Evolutionary conservation across 306 rosid genomes (phyloP).

Genomic region (Quercus suber): DNA sequence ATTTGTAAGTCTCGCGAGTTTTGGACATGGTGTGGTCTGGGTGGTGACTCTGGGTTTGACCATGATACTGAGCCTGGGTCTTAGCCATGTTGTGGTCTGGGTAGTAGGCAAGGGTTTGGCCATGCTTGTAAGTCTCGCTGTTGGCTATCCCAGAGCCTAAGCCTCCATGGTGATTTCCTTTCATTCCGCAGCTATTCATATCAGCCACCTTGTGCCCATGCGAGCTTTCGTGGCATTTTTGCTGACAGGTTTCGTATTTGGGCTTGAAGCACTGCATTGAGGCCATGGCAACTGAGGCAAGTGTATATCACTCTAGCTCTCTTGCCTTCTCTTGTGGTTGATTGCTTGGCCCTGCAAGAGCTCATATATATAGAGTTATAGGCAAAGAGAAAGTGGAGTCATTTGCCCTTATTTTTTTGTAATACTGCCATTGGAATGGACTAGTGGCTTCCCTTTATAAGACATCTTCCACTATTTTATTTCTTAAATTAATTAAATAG

Average conservation of each 20-base stretch:
- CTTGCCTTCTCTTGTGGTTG: too few relatives aligned
- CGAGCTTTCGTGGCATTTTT: slow-evolving; percentile 21
- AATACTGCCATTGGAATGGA: too few relatives aligned
- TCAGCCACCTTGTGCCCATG: slow-evolving; percentile 39
- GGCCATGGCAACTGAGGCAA: slow-evolving; percentile 42
- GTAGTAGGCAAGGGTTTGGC: not conserved
- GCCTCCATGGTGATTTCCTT: slow-evolving; percentile 35
- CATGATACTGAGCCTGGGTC: slow-evolving; percentile 14
- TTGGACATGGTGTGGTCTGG: slow-evolving; percentile 18
- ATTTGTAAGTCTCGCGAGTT: slow-evolving; percentile 17
- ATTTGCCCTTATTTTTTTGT: too few relatives aligned
- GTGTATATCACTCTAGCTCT: not conserved
- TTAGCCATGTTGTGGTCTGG: not conserved
- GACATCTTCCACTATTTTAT: too few relatives aligned
- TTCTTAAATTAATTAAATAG: too few relatives aligned
- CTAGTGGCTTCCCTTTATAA: too few relatives aligned
- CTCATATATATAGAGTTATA: too few relatives aligned
- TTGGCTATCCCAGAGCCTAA: slow-evolving; percentile 15
- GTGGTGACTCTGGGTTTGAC: slow-evolving; percentile 24
- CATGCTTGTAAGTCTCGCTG: slow-evolving; percentile 20
- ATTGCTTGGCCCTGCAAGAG: too few relatives aligned
- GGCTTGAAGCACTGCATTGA: slow-evolving; percentile 44
- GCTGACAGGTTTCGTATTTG: slow-evolving; percentile 34
- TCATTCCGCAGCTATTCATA: slow-evolving; percentile 41
- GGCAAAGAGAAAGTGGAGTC: too few relatives aligned